phyloP scores from a whole-genome alignment of 345 rosid species.

The Conringia planisiliqua region DNA sequence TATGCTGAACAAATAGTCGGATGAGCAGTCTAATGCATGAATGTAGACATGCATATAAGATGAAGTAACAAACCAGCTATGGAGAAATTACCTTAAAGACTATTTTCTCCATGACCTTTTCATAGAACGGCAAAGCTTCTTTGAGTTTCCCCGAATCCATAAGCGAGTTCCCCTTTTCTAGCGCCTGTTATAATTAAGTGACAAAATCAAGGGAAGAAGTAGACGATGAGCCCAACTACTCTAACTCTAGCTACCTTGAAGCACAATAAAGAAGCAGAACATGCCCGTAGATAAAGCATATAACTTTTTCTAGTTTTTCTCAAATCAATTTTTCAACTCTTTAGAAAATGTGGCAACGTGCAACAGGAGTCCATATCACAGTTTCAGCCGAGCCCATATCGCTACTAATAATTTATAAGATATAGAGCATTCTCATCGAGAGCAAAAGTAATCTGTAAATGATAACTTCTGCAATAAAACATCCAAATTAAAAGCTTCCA shows the following conservation, averaged over 20 bases:
- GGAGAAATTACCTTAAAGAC: constrained; percentile 57
- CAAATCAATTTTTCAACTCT: background rate
- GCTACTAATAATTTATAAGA: background rate
- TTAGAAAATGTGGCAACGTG: background rate
- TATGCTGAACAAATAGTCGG: background rate
- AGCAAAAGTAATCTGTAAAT: background rate
- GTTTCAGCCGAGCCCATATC: background rate
- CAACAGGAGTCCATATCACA: constrained; percentile 5
- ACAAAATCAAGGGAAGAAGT: constrained; percentile 4
- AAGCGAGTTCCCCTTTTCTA: constrained; percentile 67
- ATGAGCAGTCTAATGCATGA: constrained; percentile 12
- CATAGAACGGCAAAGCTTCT: constrained; percentile 64
- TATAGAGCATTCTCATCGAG: background rate
- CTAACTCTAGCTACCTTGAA: background rate
- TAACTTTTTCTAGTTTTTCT: background rate
- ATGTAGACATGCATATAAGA: background rate
- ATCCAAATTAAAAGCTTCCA: background rate
- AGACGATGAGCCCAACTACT: background rate
- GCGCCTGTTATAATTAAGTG: constrained; percentile 40
- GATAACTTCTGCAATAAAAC: background rate
- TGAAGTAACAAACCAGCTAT: background rate
- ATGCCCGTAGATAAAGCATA: background rate
- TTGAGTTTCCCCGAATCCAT: constrained; percentile 81
- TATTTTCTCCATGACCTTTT: constrained; percentile 64
- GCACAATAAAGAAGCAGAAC: background rate